Conservation (phyloP, 2,329 filamentous ascomycete species). For the Xylaria sp. region DNA sequence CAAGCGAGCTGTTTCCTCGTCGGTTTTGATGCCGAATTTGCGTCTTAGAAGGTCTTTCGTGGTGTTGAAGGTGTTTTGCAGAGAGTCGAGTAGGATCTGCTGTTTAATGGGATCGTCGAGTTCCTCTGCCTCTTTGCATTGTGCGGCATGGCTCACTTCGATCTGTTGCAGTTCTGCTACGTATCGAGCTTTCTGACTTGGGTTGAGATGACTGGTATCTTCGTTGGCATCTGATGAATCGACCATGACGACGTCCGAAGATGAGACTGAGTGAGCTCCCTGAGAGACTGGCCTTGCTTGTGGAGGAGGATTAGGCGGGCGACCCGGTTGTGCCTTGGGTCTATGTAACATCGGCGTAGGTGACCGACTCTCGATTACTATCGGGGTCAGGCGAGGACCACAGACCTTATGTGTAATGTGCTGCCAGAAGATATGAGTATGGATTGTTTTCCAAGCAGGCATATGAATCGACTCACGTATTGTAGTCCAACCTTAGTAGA, state of each 20-base stretch:
- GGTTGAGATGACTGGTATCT: conserved; percentile 40
- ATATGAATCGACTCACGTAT: conserved; percentile 34
- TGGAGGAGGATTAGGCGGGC: conserved; percentile 6
- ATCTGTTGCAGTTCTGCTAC: conserved; percentile 36
- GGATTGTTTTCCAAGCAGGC: neutral
- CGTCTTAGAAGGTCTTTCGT: conserved; percentile 54
- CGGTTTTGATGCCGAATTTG: conserved; percentile 52
- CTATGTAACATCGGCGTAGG: neutral
- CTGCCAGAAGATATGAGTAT: conserved; percentile 19
- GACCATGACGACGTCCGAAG: conserved; percentile 10
- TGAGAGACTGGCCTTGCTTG: conserved; percentile 3
- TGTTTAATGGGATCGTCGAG: conserved; percentile 34
- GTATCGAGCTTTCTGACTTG: conserved; percentile 29
- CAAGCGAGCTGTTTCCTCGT: conserved; percentile 39
- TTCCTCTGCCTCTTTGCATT: conserved; percentile 39
- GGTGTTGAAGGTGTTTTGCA: conserved; percentile 50
- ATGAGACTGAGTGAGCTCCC: conserved; percentile 2
- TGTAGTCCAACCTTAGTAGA: conserved; percentile 36
- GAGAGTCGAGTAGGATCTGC: conserved; percentile 34
- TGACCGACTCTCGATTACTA: conserved; percentile 21
- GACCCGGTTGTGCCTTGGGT: conserved; percentile 11
- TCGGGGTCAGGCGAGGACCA: conserved; percentile 35
- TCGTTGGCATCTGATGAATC: conserved; percentile 7
- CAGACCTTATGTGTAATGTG: conserved; percentile 44
- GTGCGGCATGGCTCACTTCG: conserved; percentile 36